Evolutionary conservation across 805 yeast genomes (phyloP).

Genomic region (Yamadazyma phyllophila): DNA sequence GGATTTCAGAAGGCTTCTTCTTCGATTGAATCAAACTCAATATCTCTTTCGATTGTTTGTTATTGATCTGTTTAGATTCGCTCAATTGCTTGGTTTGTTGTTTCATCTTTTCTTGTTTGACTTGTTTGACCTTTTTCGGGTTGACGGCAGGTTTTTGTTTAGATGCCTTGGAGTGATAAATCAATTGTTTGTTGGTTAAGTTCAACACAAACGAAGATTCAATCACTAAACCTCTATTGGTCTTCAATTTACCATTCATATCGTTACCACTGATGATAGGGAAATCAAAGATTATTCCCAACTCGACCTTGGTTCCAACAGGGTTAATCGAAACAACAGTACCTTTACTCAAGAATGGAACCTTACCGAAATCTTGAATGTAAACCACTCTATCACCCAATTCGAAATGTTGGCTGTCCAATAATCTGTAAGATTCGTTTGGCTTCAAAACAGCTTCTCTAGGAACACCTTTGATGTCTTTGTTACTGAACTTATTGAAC

Average conservation of each 20-base stretch:
- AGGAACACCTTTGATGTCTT: slow-evolving; percentile 78
- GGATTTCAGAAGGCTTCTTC: slow-evolving; percentile 13
- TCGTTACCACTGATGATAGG: slow-evolving; percentile 80
- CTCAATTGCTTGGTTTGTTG: slow-evolving; percentile 17
- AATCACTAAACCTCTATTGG: slow-evolving; percentile 81
- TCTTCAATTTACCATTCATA: slow-evolving; percentile 70
- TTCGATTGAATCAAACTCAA: slow-evolving; percentile 43
- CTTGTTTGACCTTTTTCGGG: slow-evolving; percentile 1
- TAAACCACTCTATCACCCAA: slow-evolving; percentile 90
- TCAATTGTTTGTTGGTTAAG: slow-evolving; percentile 68
- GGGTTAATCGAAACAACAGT: slow-evolving; percentile 70
- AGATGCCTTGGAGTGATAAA: slow-evolving; percentile 71
- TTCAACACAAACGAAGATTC: slow-evolving; percentile 82
- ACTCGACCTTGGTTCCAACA: slow-evolving; percentile 58
- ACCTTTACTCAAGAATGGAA: slow-evolving; percentile 84
- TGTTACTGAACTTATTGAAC: slow-evolving; percentile 42
- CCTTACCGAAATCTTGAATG: slow-evolving; percentile 83
- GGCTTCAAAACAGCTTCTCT: slow-evolving; percentile 80
- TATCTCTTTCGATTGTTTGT: slow-evolving; percentile 34
- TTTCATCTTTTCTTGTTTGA: slow-evolving; percentile 11
- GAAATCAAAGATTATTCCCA: slow-evolving; percentile 81
- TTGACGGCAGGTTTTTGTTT: slow-evolving; percentile 19
- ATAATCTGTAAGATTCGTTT: slow-evolving; percentile 61
- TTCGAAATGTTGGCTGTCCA: slow-evolving; percentile 72
- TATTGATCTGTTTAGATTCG: slow-evolving; percentile 19